Percentiles rank a stretch among this genome's conserved stretches.
These are phyloP conservation scores for Aspergillus sp. DNA, from an alignment of 2,329 filamentous ascomycete species.

Conservation along the genomic window DNA sequence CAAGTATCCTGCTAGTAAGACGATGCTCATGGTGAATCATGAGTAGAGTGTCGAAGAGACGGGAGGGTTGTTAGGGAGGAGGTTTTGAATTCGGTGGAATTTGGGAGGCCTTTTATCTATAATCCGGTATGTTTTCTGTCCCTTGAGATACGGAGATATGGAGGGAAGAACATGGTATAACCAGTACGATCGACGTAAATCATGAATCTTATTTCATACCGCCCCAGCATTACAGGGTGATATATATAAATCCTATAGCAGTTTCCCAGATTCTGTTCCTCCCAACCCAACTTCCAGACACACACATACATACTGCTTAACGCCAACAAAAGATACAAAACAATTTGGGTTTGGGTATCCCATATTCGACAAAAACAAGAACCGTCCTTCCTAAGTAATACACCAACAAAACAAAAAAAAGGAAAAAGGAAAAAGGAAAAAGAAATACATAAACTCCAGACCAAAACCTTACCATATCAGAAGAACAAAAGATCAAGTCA, in stretches of 20 bases:
- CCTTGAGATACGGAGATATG: not conserved
- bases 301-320: not conserved
- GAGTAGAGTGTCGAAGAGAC: slow-evolving; percentile 19
- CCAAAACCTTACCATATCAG: not conserved
- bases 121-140: slow-evolving; percentile 12
- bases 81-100: slow-evolving; percentile 16
- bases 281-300: not conserved
- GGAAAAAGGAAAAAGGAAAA: not conserved
- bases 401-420: not conserved
- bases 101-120: slow-evolving; percentile 18
- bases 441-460: not conserved
- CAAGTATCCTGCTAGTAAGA: slow-evolving; percentile 20
- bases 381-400: not conserved
- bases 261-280: not conserved
- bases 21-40: slow-evolving; percentile 19
- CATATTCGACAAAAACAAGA: not conserved
- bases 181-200: too few relatives aligned
- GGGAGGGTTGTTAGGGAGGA: slow-evolving; percentile 7
- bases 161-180: too few relatives aligned
- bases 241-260: too few relatives aligned
- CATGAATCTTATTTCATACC: too few relatives aligned
- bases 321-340: not conserved
- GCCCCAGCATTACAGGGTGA: too few relatives aligned
- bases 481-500: not conserved
- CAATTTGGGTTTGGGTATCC: not conserved